A percentile compares a stretch with the other conserved stretches of the same genome.
phyloP scores from a whole-genome alignment of 345 rosid genomes.

The Passiflora organensis region DNA sequence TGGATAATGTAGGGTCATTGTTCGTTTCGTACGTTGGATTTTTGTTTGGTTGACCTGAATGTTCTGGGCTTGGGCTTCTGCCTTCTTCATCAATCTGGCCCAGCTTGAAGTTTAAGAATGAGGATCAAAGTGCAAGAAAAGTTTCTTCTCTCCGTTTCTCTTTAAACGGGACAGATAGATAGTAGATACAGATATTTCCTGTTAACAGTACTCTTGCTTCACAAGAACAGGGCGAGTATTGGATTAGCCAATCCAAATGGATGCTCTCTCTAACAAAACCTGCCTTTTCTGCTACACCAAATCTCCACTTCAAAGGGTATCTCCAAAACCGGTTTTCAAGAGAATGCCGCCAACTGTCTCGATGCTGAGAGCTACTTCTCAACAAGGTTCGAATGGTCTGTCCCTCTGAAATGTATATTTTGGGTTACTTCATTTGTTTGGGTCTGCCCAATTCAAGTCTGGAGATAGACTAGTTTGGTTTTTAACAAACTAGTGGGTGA shows the following conservation, averaged over 20 bases:
- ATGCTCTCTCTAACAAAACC: constrained; percentile 44
- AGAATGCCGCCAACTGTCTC: constrained; percentile 23
- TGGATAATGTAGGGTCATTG: constrained; percentile 67
- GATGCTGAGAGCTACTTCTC: constrained; percentile 40
- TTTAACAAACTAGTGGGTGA: too few species aligned
- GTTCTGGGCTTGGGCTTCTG: too few species aligned
- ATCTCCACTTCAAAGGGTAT: too few species aligned
- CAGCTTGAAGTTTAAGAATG: not conserved
- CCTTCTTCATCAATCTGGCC: too few species aligned
- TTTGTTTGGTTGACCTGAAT: not conserved
- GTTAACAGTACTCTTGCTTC: too few species aligned
- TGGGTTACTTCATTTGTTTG: not conserved
- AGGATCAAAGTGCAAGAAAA: too few species aligned
- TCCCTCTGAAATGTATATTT: not conserved
- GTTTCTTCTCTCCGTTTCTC: too few species aligned
- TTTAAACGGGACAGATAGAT: too few species aligned
- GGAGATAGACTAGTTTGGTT: not conserved
- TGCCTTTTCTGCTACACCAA: constrained; percentile 33
- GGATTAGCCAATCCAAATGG: constrained; percentile 30
- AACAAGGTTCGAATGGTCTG: constrained; percentile 33
- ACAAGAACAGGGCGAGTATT: too few species aligned
- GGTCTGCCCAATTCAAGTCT: not conserved
- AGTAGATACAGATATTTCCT: too few species aligned
- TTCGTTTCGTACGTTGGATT: not conserved
- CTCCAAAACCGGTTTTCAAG: constrained; percentile 23